A percentile compares a stretch with the other conserved stretches of the same genome.
Conservation (phyloP, 1,139 yeast genomes). For the Geotrichum restrictum region DNA sequence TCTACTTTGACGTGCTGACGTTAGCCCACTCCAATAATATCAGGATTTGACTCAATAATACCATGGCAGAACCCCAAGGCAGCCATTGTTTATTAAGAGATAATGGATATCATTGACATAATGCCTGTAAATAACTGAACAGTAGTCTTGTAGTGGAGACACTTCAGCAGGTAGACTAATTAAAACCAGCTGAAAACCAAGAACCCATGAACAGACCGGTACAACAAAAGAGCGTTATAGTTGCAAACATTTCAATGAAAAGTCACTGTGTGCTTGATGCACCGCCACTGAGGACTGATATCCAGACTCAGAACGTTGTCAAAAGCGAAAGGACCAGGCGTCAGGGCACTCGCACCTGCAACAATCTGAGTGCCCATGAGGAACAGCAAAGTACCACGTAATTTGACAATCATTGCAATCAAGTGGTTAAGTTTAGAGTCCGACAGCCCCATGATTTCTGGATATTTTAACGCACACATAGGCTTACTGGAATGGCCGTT, state of each 20-base stretch:
- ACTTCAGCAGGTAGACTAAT: constrained; percentile 64
- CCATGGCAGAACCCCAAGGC: too few species aligned
- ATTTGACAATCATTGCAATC: constrained; percentile 60
- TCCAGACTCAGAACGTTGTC: constrained; percentile 69
- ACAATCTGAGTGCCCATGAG: constrained; percentile 67
- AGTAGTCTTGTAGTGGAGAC: constrained; percentile 66
- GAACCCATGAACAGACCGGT: constrained; percentile 79
- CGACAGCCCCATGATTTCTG: constrained; percentile 35
- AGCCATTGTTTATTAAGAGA: too few species aligned
- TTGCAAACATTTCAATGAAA: constrained; percentile 79
- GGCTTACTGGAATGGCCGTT: background rate
- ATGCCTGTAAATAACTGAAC: too few species aligned
- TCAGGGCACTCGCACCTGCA: constrained; percentile 81
- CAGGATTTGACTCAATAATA: too few species aligned
- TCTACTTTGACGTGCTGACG: too few species aligned
- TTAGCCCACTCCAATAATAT: too few species aligned
- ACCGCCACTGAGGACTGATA: too few species aligned
- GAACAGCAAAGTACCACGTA: constrained; percentile 81
- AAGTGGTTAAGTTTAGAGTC: constrained; percentile 50
- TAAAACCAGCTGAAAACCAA: constrained; percentile 59
- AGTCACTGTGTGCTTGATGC: constrained; percentile 71
- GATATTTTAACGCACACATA: constrained; percentile 9
- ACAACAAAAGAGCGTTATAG: constrained; percentile 58
- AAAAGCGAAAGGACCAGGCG: constrained; percentile 75
- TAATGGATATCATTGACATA: too few species aligned